Percentiles rank a stretch among this genome's conserved stretches.
Evolutionary conservation across 352 stramenopile genomes (phyloP).

Genomic region (Phytophthora macrochlamydospora): DNA sequence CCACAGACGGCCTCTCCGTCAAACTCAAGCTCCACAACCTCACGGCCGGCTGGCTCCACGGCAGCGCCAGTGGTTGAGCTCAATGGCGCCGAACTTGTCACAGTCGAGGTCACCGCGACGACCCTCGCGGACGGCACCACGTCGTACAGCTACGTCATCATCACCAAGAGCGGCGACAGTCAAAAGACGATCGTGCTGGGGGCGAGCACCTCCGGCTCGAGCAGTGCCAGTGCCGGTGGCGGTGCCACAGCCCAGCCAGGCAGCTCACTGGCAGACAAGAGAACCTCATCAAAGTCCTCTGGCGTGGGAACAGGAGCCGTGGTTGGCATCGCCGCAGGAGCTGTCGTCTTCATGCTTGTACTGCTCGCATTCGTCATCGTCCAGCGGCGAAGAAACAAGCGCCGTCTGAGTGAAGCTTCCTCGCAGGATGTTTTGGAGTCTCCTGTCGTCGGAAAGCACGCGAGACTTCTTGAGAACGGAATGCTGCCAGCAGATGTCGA

Average conservation of each 20-base stretch:
- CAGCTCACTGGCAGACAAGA: conserved; percentile 11
- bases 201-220: conserved; percentile 8
- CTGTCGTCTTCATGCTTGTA: conserved; percentile 28
- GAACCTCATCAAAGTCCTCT: conserved; percentile 6
- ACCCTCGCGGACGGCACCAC: conserved; percentile 34
- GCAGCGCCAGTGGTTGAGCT: conserved; percentile 28
- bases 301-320: conserved; percentile 17
- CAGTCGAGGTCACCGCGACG: conserved; percentile 40
- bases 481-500: conserved; percentile 14
- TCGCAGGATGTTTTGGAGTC: conserved; percentile 21
- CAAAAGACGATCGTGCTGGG: conserved; percentile 22
- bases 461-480: conserved; percentile 7
- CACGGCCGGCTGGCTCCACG: conserved; percentile 6
- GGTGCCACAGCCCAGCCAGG: background rate
- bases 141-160: conserved; percentile 47
- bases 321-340: conserved; percentile 23
- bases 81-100: conserved; percentile 37
- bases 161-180: conserved; percentile 35
- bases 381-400: conserved; percentile 21
- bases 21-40: background rate
- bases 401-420: conserved; percentile 9
- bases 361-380: conserved; percentile 34
- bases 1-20: too few species aligned
- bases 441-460: conserved; percentile 19
- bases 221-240: conserved; percentile 3